These are phyloP conservation scores for Pseudoperonospora humuli DNA, from an alignment of 352 stramenopile genomes.

Conservation along the genomic window DNA sequence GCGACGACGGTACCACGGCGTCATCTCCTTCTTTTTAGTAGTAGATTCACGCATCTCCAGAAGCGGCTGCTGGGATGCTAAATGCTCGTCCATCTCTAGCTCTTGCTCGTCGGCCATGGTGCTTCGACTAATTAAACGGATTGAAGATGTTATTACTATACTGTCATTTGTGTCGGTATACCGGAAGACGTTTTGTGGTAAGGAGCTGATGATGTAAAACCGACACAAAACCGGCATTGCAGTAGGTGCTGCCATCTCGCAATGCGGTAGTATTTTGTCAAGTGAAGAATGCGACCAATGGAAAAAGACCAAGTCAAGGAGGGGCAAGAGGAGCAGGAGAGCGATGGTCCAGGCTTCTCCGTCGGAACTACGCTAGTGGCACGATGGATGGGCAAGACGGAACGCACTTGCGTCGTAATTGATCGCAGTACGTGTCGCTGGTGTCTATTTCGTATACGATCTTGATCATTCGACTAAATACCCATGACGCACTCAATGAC, in stretches of 20 bases:
- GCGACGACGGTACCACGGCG: conserved; percentile 22
- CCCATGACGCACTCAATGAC: not conserved
- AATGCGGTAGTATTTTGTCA: too few species aligned
- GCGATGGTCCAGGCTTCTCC: conserved; percentile 28
- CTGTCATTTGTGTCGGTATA: not conserved
- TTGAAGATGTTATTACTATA: too few species aligned
- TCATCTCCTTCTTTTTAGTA: not conserved
- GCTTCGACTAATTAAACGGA: too few species aligned
- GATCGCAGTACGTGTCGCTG: conserved; percentile 55
- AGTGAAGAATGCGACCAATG: not conserved
- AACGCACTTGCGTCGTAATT: conserved; percentile 76
- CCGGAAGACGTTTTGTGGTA: too few species aligned
- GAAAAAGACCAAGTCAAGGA: conserved; percentile 10
- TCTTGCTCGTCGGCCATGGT: conserved; percentile 13
- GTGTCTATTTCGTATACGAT: not conserved
- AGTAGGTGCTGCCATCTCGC: too few species aligned
- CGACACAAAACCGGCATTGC: too few species aligned
- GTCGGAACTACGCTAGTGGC: conserved; percentile 59
- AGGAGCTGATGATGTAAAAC: not conserved
- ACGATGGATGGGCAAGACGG: conserved; percentile 67
- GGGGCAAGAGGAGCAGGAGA: conserved; percentile 9
- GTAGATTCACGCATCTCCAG: conserved; percentile 15
- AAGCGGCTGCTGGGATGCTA: conserved; percentile 23
- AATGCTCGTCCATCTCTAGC: conserved; percentile 20
- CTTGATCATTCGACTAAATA: not conserved